Base-by-base conservation (phyloP, 148 eudicot genomes). In the Nyssa sinensis region DNA sequence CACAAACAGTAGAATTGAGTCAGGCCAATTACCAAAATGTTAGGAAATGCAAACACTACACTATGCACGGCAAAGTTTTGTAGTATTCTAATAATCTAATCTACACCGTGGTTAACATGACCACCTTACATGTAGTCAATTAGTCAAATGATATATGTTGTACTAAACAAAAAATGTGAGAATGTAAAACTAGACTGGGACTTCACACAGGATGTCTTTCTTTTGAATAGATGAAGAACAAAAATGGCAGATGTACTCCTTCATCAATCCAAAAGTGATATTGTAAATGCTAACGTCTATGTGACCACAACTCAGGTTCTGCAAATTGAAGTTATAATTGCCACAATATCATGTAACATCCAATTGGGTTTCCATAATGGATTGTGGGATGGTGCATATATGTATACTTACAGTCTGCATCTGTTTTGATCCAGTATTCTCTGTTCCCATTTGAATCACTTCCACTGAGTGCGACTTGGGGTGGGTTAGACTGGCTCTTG, bases 361-460 rank as follows among this genome's bases (percentile, higher is more conserved):
- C 57, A 49, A 49, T 13, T 11, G 16, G 14, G 14, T 33, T 6
- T 34, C 33, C 10, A 44, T 19, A 68, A 1, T 23, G 23, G 21
- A 44, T 25, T 27, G 6, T 14, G 32, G 53, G 66, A 24, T 41
- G n/a, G 34, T 31, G 66, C 9, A 24, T 4, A 32, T 60, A 33
- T 61, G 25, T 14, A 24, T 77, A 85, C 94, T 86, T 87, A 90
- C 97, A 90, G 61, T 92, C 88, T 82, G 89, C 81, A 72, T 92
- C 93, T 29, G 91, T 86, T 80, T 90, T 92, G 82, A 90, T 89
- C 95, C 93, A 92, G 83, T 75, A 81, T 72, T 90, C 94, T 70
- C 82, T 82, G 85, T 83, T 88, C 57, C 79, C 88, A 73, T 64
- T 69, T 64, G 82, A 81, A 62, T 83, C 86, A 62, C 73, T 75